Evolutionary conservation across 2,329 filamentous ascomycete species (phyloP).

Genomic region (Trichoderma pleuroti): DNA sequence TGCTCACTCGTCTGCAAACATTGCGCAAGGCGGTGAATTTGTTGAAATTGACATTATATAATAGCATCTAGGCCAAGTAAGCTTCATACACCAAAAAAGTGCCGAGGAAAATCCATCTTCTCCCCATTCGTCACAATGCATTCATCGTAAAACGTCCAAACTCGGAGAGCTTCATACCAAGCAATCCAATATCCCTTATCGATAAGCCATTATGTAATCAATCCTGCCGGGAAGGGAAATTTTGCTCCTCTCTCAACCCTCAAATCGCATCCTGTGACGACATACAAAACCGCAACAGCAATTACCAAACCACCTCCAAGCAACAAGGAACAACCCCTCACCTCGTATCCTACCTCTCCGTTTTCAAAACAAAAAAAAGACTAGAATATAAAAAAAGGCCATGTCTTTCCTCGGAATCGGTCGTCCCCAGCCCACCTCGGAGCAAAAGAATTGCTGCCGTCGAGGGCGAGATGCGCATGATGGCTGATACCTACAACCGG

Average conservation of each 20-base stretch:
- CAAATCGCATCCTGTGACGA: conserved; percentile 18
- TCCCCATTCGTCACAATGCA: not conserved
- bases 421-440: conserved; percentile 80
- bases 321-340: not conserved
- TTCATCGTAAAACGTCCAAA: not conserved
- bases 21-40: not conserved
- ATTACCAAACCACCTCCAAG: not conserved
- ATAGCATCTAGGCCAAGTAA: not conserved
- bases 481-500: conserved; percentile 98
- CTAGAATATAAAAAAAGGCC: not conserved
- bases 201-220: conserved; percentile 10
- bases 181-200: not conserved
- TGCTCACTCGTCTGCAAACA: not conserved
- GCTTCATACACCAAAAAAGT: not conserved
- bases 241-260: conserved; percentile 2
- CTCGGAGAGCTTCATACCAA: not conserved
- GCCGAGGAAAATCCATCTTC: not conserved
- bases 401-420: conserved; percentile 50
- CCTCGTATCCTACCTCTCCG: not conserved
- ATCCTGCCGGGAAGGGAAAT: conserved; percentile 12
- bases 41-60: not conserved
- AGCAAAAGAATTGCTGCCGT: conserved; percentile 97
- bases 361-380: not conserved
- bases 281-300: not conserved
- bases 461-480: conserved; percentile 95